These are phyloP conservation scores for Eimeria necatrix DNA, from an alignment of 169 alveolate genomes.

Conservation along the genomic window DNA sequence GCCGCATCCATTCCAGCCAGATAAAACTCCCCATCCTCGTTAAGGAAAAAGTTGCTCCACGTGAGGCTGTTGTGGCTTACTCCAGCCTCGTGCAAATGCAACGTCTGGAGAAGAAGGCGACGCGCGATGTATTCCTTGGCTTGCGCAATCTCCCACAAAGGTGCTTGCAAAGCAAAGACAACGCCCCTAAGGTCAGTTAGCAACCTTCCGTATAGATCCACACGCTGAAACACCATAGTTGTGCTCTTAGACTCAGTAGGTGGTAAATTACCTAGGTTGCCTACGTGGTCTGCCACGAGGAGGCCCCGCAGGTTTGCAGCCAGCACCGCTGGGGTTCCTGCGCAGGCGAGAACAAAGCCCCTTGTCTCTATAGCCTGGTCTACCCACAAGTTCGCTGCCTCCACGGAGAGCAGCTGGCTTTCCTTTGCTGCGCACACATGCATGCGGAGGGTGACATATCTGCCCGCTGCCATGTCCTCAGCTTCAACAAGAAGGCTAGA, in stretches of 20 bases:
- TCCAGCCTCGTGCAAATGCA: neutral
- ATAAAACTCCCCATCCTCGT: neutral
- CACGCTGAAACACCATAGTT: neutral
- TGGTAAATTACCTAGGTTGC: neutral
- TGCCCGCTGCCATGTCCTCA: neutral
- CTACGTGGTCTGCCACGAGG: neutral
- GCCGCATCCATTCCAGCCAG: neutral
- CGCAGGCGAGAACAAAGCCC: conserved; percentile 1
- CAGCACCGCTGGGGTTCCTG: neutral
- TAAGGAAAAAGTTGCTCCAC: neutral
- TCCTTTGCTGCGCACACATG: neutral
- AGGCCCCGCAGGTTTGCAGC: neutral
- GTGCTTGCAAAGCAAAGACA: neutral
- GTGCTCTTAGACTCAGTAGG: neutral
- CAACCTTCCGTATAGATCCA: neutral
- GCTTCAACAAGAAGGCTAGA: neutral
- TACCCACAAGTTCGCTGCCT: neutral
- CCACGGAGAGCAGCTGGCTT: neutral
- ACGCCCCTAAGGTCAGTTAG: neutral
- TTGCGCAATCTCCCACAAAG: neutral
- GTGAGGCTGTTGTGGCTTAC: neutral
- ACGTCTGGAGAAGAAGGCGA: neutral
- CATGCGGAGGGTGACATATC: neutral
- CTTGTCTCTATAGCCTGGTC: neutral
- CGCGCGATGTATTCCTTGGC: neutral